Base-by-base conservation (phyloP, 257 asterid species). In the Dorcoceras hygrometricum region DNA sequence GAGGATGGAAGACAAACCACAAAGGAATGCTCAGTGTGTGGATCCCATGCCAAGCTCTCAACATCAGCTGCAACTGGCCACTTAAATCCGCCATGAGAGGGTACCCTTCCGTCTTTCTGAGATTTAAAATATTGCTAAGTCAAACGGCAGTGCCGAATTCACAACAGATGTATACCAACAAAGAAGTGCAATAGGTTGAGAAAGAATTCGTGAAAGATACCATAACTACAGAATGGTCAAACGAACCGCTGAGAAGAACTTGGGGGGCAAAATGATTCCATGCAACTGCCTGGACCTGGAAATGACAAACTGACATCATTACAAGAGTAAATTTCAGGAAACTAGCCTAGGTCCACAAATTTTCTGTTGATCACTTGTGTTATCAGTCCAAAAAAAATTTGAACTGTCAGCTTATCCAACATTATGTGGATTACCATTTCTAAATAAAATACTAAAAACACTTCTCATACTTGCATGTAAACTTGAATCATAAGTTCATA, bases 41-140 rank as follows among this genome's bases (percentile, higher is more conserved):
- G 97, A 75, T 94, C 96, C 97, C 97, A 94, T 46, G 87, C 95
- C 86, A 94, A 70, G 78, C 90, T 77, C 79, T 94, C 97, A 66
- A 94, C 96, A 56, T 94, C 93, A 72, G 89, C 85, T 19, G 74
- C 79, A 65, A 90, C 88, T 8, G 84, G 32, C 83, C 96, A 90
- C 63, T 76, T 87, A 73, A 77, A 77, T 68, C 95, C 95, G 76
- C 81, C 66, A 55, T 80, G 84, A 24, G 83, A 69, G 9, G 78
- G 72, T 62, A 56, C 36, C 69, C 88, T 84, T 28, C 51, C 51
- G 19, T 43, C 51, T 43, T 43, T 43, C 51, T 43, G 19, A 43
- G 7, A 43, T 24, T 70, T 57, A 72, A n/a, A 63, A 68, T 55
- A 68, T 27, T 57, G 56, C 26, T 25, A 5, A 60, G 8, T 25